phyloP scores from a whole-genome alignment of 1,284 basidiomycete genomes.

The Cryptococcus sp. region DNA sequence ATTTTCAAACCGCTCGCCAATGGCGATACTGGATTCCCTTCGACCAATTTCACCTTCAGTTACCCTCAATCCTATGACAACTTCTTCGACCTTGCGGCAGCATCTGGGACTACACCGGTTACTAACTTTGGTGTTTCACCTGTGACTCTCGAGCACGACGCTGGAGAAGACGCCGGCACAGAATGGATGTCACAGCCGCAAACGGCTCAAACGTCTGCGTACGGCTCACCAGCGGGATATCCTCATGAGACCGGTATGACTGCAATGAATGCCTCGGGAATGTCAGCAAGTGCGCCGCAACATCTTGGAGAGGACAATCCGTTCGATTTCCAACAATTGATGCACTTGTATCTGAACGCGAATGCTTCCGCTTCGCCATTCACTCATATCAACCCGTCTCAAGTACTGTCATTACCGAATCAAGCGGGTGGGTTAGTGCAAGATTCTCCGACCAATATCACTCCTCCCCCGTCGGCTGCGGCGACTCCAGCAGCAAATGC shows the following conservation, averaged over 20 bases:
- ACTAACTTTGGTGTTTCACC: slow-evolving; percentile 4
- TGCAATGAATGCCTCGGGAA: slow-evolving; percentile 6
- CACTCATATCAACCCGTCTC: slow-evolving; percentile 82
- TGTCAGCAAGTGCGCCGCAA: background rate
- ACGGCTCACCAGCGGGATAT: slow-evolving; percentile 23
- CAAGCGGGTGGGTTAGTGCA: background rate
- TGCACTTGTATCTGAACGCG: slow-evolving; percentile 47
- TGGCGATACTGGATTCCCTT: slow-evolving; percentile 56
- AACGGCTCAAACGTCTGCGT: slow-evolving; percentile 21
- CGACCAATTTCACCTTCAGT: slow-evolving; percentile 70
- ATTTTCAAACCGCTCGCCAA: slow-evolving; percentile 25
- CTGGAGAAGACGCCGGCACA: slow-evolving; percentile 8
- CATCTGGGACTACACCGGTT: slow-evolving; percentile 24
- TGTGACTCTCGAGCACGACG: slow-evolving; percentile 1
- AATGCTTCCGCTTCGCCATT: slow-evolving; percentile 51
- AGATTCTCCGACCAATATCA: slow-evolving; percentile 6
- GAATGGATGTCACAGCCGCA: slow-evolving; percentile 23
- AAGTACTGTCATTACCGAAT: slow-evolving; percentile 55
- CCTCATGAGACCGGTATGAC: background rate
- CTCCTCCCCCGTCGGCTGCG: slow-evolving; percentile 19
- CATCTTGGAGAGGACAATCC: slow-evolving; percentile 19
- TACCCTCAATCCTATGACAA: slow-evolving; percentile 54
- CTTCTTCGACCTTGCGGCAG: slow-evolving; percentile 56
- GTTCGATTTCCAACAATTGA: slow-evolving; percentile 48
- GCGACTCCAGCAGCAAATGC: slow-evolving; percentile 7